Base-by-base conservation (phyloP, 805 yeast genomes). In the Pichia ethanolica region DNA sequence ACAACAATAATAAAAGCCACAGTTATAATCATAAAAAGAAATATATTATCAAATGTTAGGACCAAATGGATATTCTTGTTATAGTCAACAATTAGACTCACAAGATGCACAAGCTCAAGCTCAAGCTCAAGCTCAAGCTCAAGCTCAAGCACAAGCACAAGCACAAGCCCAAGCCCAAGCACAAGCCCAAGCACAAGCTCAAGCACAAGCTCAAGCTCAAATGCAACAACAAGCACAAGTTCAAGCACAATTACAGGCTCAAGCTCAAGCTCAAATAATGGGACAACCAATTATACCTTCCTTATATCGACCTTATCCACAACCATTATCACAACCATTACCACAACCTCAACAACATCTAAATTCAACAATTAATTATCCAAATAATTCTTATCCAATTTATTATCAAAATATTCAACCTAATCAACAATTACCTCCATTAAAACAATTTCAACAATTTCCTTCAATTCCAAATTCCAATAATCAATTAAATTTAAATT, bases 91-190 rank as follows among this genome's bases (percentile, higher is more conserved):
- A 27, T 39, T 32, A 12, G 28, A 30, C 11, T 34, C 26, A 20
- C 43, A 33, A 37, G 47, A 47, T 28, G 35, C 39, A 12, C 44
- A 25, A 20, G 32, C 26, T 6, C 47, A 44, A 26, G 36, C 38
- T 8, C 42, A 44, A 20, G 36, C 33, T 5, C 37, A 32, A 26
- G 39, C 39, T 13, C 48, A 48, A n/a, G 44, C 43, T 3, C 58
- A 55, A 33, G 54, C 35, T 12, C 44, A 45, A 28, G 35, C 42
- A 6, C 40, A 50, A 35, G 34, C 47, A 40, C 30, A 52, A 34
- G 49, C 48, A 38, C 39, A 46, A 37, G 45, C 47, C 1, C 48
- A 30, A 13, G 46, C 36, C 0, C 45, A 47, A 32, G 39, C 35
- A 10, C 46, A 47, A n/a, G 32, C 14, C 20, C 51, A 45, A 32